Conservation (phyloP, 148 eudicot species). For the Cornus florida region DNA sequence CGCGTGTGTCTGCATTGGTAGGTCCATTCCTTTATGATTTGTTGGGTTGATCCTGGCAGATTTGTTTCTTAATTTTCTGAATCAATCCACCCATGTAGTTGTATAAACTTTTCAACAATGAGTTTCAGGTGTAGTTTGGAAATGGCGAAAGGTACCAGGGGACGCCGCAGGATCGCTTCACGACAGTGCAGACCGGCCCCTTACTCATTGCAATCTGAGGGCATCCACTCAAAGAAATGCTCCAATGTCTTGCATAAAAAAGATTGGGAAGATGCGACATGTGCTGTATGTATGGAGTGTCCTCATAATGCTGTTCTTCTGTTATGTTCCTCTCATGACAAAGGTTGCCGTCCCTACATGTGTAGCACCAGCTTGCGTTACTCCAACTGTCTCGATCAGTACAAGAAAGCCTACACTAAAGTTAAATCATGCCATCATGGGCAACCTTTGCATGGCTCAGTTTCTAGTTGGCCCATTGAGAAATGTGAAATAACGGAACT, state of each 20-base stretch:
- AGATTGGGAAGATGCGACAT: conserved; percentile 64
- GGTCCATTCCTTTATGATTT: not conserved
- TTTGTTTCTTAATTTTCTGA: not conserved
- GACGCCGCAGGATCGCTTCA: conserved; percentile 55
- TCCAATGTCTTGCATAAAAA: conserved; percentile 33
- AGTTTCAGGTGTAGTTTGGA: conserved; percentile 18
- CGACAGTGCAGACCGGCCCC: conserved; percentile 51
- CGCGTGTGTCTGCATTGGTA: not conserved
- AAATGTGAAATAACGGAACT: conserved; percentile 41
- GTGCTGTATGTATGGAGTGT: conserved; percentile 70
- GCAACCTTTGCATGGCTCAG: conserved; percentile 18
- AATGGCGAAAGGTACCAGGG: conserved; percentile 63
- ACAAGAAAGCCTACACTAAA: conserved; percentile 60
- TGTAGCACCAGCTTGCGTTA: conserved; percentile 67
- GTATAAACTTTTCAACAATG: not conserved
- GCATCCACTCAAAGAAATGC: conserved; percentile 20
- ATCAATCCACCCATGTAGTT: not conserved
- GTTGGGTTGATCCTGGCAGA: not conserved
- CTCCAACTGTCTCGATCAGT: conserved; percentile 71
- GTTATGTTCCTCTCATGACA: conserved; percentile 64
- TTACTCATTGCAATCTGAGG: conserved; percentile 31
- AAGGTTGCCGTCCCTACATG: conserved; percentile 74
- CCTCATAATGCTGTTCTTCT: conserved; percentile 76
- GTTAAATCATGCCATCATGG: conserved; percentile 12
- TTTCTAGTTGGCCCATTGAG: conserved; percentile 26